Conservation (phyloP, 805 yeast genomes). For the Metschnikowia proteae region DNA sequence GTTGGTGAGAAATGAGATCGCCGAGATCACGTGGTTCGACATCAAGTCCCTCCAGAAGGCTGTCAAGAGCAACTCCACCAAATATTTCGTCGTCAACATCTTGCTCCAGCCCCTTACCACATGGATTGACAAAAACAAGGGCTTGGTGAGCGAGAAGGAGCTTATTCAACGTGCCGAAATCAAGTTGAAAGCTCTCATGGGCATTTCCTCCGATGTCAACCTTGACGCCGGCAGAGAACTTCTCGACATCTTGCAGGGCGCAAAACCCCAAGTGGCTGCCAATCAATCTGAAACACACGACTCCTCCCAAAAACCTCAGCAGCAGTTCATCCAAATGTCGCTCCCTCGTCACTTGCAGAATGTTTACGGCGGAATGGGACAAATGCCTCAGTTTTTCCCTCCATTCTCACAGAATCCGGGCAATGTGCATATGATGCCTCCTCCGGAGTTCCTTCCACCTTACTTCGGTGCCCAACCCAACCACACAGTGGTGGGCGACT, state of each 20-base stretch:
- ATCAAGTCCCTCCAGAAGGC: conserved; percentile 43
- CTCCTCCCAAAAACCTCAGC: conserved; percentile 6
- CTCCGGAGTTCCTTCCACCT: conserved; percentile 14
- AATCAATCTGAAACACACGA: background rate
- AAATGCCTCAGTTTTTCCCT: conserved; percentile 16
- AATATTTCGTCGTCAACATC: conserved; percentile 45
- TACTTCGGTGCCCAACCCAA: conserved; percentile 3
- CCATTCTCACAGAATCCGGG: conserved; percentile 8
- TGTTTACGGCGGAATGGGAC: conserved; percentile 16
- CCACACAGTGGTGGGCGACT: background rate
- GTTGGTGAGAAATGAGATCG: conserved; percentile 81
- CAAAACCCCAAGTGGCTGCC: conserved; percentile 12
- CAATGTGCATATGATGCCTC: conserved; percentile 14
- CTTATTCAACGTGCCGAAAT: conserved; percentile 60
- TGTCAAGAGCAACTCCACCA: conserved; percentile 34
- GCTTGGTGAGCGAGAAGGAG: conserved; percentile 48
- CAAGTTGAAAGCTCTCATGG: conserved; percentile 61
- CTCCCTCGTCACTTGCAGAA: conserved; percentile 34
- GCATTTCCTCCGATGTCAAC: conserved; percentile 41
- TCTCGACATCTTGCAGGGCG: conserved; percentile 53
- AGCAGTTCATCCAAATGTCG: conserved; percentile 23
- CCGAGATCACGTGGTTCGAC: conserved; percentile 75
- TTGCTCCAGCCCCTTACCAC: conserved; percentile 48
- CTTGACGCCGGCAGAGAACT: conserved; percentile 76
- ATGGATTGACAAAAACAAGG: conserved; percentile 55